Evolutionary conservation across 129 eudicot genomes (phyloP), one percentile per base, ranked within the genome.

Genomic region (sunflower (Helianthus annuus)): DNA sequence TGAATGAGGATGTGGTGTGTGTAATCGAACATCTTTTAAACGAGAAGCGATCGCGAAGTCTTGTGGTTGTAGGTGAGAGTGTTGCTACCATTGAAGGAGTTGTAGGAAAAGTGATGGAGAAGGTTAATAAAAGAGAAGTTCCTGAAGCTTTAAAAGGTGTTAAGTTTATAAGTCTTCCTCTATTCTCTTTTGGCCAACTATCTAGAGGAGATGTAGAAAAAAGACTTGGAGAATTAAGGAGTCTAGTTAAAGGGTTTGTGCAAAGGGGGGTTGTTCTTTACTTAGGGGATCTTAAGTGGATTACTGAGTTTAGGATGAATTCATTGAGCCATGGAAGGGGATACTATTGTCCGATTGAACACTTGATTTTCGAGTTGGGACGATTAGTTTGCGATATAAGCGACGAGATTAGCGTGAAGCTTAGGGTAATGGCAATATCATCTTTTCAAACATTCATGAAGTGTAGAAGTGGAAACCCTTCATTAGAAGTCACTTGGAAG

Each of bases 231-330:
- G 98, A 87, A 52, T 39, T 92, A 11, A 78, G 75, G 61, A 79
- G 75, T 16, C 66, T 84, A 17, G 88, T 89, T 49, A 87, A 78
- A 71, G 81, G 87, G 59, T 82, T 78, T 48, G 45, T 82, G 46
- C 70, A 48, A 16, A 87, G 82, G 76, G 98, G 98, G 55, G 85
- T 87, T 9, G 75, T 93, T 39, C 68, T 93, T 63, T 87, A 89
- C 42, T 76, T 93, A 53, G 97, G 92, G 46, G 96, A 93, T 73
- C 84, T 93, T 27, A 87, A 85, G 68, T 93, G 98, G 98, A 84
- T 85, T 61, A 71, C 54, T 46, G 96, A 93, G 64, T 86, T 74
- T 59, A 83, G 91, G 67, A 82, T 70, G 24, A 83, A 69, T 63
- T 66, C 68, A 63, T 64, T 70, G 79, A 72, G 82, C 40, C 71